These are phyloP conservation scores for Akebia trifoliata DNA, from an alignment of 164 flowering plant species.

Conservation along the genomic window DNA sequence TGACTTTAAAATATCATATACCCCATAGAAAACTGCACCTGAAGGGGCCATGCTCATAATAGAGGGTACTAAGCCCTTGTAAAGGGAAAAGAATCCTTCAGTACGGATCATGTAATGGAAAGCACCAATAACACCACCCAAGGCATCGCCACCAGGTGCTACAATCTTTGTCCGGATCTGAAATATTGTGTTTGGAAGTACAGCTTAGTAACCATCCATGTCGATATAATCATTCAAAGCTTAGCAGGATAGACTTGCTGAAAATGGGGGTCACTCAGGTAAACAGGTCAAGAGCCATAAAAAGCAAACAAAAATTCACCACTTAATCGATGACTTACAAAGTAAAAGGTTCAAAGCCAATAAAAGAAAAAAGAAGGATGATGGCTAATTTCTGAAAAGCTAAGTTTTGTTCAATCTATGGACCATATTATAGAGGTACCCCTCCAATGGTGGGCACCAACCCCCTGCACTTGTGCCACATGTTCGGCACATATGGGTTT, in stretches of 20 bases:
- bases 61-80: constrained; percentile 86
- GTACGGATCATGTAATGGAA: constrained; percentile 67
- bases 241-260: no score
- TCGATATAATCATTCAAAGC: no score
- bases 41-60: constrained; percentile 89
- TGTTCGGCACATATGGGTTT: neutral
- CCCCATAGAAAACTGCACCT: constrained; percentile 91
- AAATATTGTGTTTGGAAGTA: constrained; percentile 3
- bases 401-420: no score
- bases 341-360: no score
- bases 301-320: no score
- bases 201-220: no score
- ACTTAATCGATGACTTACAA: no score
- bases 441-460: neutral
- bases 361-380: no score
- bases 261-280: no score
- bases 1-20: constrained; percentile 80
- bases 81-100: constrained; percentile 90
- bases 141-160: constrained; percentile 89
- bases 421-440: no score
- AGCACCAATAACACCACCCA: constrained; percentile 84
- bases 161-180: constrained; percentile 87
- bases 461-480: neutral
- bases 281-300: no score
- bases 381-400: no score